These are phyloP conservation scores for Pestalotiopsis sp. DNA, from an alignment of 2,329 filamentous ascomycete genomes.

Conservation along the genomic window DNA sequence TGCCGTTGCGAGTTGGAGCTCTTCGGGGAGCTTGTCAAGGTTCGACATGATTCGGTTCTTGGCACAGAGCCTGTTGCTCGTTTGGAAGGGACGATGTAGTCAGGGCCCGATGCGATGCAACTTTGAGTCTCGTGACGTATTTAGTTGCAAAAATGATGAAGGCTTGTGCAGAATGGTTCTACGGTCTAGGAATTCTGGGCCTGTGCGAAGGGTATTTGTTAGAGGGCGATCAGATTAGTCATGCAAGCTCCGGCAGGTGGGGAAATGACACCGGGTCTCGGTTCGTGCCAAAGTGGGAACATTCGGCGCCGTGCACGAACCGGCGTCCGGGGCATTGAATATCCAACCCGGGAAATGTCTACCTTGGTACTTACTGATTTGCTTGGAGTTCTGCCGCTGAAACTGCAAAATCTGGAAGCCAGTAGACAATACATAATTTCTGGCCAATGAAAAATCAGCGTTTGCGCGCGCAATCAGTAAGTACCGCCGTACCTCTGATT, in stretches of 20 bases:
- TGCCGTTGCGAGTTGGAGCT: slow-evolving; percentile 49
- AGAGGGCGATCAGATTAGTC: too few relatives aligned
- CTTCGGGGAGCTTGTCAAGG: slow-evolving; percentile 37
- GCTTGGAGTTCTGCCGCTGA: not conserved
- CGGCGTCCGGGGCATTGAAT: not conserved
- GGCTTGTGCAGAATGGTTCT: too few relatives aligned
- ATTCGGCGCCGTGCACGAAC: not conserved
- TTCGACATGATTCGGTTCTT: slow-evolving; percentile 30
- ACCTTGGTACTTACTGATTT: not conserved
- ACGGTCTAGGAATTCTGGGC: too few relatives aligned
- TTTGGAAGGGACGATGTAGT: not conserved
- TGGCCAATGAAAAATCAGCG: not conserved
- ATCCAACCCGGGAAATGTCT: not conserved
- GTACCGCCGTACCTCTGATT: not conserved
- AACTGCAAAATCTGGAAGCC: not conserved
- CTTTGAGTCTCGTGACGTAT: not conserved
- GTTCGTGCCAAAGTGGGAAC: not conserved
- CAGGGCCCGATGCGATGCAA: not conserved
- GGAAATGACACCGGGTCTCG: not conserved
- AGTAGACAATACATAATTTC: not conserved
- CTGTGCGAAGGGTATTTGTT: too few relatives aligned
- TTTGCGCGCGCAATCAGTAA: not conserved
- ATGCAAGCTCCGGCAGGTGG: not conserved
- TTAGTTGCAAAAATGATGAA: not conserved
- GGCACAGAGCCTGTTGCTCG: not conserved